Base-by-base conservation (phyloP, 1,284 basidiomycete species). In the Tremellales sp. region DNA sequence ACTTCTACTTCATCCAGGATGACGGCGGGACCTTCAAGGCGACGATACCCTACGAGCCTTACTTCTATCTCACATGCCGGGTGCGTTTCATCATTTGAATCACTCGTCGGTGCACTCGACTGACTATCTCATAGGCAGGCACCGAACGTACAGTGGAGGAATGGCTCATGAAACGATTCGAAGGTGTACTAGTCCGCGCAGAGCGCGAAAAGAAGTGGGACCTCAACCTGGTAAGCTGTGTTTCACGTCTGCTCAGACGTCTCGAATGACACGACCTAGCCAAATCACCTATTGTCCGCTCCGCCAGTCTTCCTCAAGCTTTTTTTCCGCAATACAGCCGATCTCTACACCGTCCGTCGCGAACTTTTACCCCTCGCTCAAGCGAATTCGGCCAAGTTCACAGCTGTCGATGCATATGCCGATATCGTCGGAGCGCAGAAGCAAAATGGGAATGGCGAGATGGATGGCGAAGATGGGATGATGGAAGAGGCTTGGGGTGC, bases 1-100 rank as follows among this genome's bases (percentile, higher is more conserved):
- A 99, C 67, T 97, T 86, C 62, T 97, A 97, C 73, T 98, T 99
- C 65, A 91, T 98, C 60, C 85, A 97, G 75, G 93, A 98, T 65
- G 92, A 97, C 57, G 94, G 94, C 3, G 83, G 81, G 27, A 89
- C 89, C 84, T 98, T 99, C 80, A 98, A 98, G 72, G 85, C 84
- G 57, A 98, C 94, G 1, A 80, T 89, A 52, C 81, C 84, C 47
- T 94, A 94, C 65, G 89, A 97, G 68, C 96, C 96, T 0, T 98
- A 98, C 73, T 97, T 99, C 64, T 82, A 82, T 57, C 86, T 98
- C 55, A 86, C 85, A 2, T 94, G 88, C 82, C 84, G 91, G 78
- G 91, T 90, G 54, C 45, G 81, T 71, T 4, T 36, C 41, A 15
- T 40, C 37, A 22, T 40, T 23, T 43, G 27, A 15, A 12, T n/a